phyloP scores from a whole-genome alignment of 2,329 filamentous ascomycete species.

The Tolypocladium amazonense region DNA sequence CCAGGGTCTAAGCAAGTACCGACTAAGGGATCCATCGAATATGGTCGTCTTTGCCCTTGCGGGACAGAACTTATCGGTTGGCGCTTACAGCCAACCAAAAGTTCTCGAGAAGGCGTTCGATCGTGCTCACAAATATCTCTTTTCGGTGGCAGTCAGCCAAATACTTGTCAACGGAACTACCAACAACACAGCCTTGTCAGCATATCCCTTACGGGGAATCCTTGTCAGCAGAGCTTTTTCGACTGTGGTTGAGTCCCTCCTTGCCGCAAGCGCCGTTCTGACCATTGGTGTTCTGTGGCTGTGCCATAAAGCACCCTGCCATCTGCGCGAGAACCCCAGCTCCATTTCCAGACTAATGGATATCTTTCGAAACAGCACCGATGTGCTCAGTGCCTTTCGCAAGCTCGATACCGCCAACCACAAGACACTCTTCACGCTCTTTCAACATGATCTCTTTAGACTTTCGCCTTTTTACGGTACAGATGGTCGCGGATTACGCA shows the following conservation, averaged over 20 bases:
- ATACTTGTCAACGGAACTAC: conserved; percentile 10
- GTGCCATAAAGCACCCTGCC: conserved; percentile 1
- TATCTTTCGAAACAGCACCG: conserved; percentile 8
- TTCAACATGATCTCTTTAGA: conserved; percentile 6
- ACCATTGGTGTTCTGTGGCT: conserved; percentile 8
- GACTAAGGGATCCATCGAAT: too few species aligned
- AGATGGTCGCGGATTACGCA: not conserved
- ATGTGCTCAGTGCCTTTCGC: conserved; percentile 2
- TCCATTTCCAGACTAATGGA: conserved; percentile 12
- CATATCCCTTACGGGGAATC: conserved; percentile 13
- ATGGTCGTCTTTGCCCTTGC: conserved; percentile 23
- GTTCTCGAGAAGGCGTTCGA: conserved; percentile 8
- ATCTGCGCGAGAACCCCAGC: conserved; percentile 13
- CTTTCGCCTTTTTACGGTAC: not conserved
- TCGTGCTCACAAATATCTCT: conserved; percentile 18
- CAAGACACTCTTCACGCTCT: not conserved
- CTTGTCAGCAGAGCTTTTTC: conserved; percentile 22
- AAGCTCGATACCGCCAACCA: conserved; percentile 7
- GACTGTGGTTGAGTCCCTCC: conserved; percentile 14
- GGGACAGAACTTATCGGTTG: not conserved
- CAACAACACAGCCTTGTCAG: conserved; percentile 5
- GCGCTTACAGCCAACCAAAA: conserved; percentile 4
- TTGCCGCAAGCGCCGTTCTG: conserved; percentile 10
- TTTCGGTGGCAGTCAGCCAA: conserved; percentile 13
- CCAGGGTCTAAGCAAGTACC: not conserved